Conservation (phyloP, 345 rosid genomes). For the Lepidium sativum region DNA sequence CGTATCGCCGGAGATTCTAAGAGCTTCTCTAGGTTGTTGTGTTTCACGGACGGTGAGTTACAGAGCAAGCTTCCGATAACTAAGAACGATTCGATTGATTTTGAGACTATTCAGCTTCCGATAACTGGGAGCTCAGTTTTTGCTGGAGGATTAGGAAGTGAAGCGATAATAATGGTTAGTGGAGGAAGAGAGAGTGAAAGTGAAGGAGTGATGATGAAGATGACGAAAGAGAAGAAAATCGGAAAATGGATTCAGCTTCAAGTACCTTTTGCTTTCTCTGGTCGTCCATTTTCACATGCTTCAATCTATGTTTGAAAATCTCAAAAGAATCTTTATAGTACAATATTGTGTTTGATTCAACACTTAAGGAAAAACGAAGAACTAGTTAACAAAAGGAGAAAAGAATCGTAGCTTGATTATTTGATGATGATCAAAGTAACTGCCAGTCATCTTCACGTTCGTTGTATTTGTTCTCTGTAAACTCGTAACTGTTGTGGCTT, state of each 20-base stretch:
- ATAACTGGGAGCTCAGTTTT: slow-evolving; percentile 22
- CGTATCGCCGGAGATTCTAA: slow-evolving; percentile 1
- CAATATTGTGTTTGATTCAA: background rate
- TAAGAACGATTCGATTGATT: background rate
- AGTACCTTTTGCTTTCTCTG: slow-evolving; percentile 6
- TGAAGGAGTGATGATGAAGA: background rate
- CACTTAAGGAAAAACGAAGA: background rate
- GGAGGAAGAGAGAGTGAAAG: slow-evolving; percentile 4
- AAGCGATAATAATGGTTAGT: slow-evolving; percentile 9
- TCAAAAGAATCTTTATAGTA: background rate
- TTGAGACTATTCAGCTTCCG: slow-evolving; percentile 23
- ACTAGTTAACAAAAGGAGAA: background rate
- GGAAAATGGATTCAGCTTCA: slow-evolving; percentile 1
- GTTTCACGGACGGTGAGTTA: slow-evolving; percentile 1
- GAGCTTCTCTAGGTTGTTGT: slow-evolving; percentile 27
- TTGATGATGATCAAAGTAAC: slow-evolving; percentile 30
- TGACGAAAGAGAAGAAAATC: background rate
- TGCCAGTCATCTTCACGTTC: slow-evolving; percentile 62
- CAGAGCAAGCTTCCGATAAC: slow-evolving; percentile 11
- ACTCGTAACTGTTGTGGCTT: slow-evolving; percentile 11
- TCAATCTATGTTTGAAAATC: slow-evolving; percentile 14
- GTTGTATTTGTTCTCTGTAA: background rate
- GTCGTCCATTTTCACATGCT: slow-evolving; percentile 23
- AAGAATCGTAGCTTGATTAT: background rate
- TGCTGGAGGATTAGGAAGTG: slow-evolving; percentile 19